Percentiles rank a stretch among this genome's conserved stretches.
Evolutionary conservation across 106 monocot species (phyloP).

Genomic region (Allium fistulosum): DNA sequence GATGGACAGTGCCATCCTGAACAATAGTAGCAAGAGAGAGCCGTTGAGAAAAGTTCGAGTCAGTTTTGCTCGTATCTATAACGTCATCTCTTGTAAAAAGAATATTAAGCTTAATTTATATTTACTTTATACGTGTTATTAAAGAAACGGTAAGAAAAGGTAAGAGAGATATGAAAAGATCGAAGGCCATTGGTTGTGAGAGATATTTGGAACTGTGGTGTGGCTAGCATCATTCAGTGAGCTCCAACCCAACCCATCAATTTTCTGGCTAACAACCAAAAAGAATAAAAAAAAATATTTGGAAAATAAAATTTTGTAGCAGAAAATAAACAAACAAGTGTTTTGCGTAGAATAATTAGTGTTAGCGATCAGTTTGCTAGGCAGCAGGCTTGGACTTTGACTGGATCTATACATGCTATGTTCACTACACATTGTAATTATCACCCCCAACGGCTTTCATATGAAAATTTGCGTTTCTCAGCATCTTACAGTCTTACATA

Average conservation of each 20-base stretch:
- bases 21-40: background rate
- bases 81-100: background rate
- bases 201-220: constrained; percentile 22
- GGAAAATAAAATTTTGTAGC: background rate
- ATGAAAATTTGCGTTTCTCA: no score
- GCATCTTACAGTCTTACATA: no score
- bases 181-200: constrained; percentile 32
- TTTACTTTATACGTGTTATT: background rate
- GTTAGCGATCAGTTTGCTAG: background rate
- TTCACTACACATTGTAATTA: no score
- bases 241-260: constrained; percentile 4
- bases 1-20: background rate
- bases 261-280: no score
- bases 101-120: background rate
- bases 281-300: background rate
- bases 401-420: background rate
- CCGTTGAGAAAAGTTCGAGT: background rate
- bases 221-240: constrained; percentile 15
- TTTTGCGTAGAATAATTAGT: no score
- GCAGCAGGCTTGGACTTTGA: background rate
- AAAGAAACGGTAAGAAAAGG: background rate
- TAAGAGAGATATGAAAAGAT: constrained; percentile 11
- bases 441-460: no score
- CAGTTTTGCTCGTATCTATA: background rate
- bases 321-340: no score